Base-by-base conservation (phyloP, 805 yeast species). In the Ogataea salicorniae region DNA sequence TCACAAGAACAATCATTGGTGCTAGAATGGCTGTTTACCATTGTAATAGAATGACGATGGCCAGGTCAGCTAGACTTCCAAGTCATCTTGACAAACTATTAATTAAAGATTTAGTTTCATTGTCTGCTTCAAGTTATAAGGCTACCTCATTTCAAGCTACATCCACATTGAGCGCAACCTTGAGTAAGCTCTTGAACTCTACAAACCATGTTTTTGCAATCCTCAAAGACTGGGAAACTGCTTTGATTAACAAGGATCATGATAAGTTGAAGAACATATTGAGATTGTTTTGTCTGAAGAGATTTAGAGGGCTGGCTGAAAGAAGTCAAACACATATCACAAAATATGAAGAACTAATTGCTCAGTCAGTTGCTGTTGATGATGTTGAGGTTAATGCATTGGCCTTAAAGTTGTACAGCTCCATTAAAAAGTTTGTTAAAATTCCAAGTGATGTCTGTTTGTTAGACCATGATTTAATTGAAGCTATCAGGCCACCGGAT, bases 1-100 rank as follows among this genome's bases (percentile, higher is more conserved):
- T 73, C 53, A 90, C 98, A 0, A 80, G 97, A 59, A 75, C 87
- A 0, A 76, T 86, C 2, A 61, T 89, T n/a, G 95, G 87, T 3
- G 79, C 87, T 0, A 75, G 95, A 46, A 72, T 89, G 14, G 85
- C 82, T 46, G 69, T 82, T 15, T 85, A 81, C 52, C 97, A 91
- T 54, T 79, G 80, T 62, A 82, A 85, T 54, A 77, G 98, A 55
- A 78, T 84, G 23, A 70, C 80, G 1, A 72, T 87, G 35, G 87
- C 83, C 56, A 77, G 89, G 0, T 84, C 92, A 0, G 81, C 86
- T 4, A 74, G 96, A 51, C 69, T 81, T 6, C 87, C 87, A 57
- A 77, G 88, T 0, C 76, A 74, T 7, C 60, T 84, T 9, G 97
- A 90, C 52, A 76, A 72, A 46, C 46, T 70, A 2, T 65, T 94